Percentiles rank a stretch among this genome's conserved stretches.
Evolutionary conservation across 2,329 filamentous ascomycete species (phyloP).

Genomic region (Alternaria burnsii): DNA sequence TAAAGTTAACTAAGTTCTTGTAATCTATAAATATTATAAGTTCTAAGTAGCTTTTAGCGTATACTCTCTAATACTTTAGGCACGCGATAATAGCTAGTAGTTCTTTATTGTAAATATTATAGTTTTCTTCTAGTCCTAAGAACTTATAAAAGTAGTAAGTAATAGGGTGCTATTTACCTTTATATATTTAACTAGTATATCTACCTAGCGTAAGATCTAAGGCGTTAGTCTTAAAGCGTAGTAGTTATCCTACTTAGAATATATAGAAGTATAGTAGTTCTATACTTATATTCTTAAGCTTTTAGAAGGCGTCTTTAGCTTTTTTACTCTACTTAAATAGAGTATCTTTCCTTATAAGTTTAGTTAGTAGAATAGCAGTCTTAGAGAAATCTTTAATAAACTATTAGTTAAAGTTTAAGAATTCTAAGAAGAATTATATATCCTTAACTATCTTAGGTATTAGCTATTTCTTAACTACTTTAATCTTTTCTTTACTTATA

Average conservation of each 20-base stretch:
- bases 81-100: conserved; percentile 43
- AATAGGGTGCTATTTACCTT: conserved; percentile 17
- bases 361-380: conserved; percentile 8
- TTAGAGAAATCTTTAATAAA: conserved; percentile 34
- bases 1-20: conserved; percentile 42
- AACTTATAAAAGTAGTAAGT: conserved; percentile 36
- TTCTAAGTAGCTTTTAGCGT: conserved; percentile 18
- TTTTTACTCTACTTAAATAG: neutral
- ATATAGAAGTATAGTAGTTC: conserved; percentile 28
- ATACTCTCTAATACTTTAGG: conserved; percentile 40
- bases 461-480: no score
- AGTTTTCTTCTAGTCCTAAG: conserved; percentile 36
- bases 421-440: conserved; percentile 39
- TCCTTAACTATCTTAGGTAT: conserved; percentile 23
- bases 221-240: conserved; percentile 31
- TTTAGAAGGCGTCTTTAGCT: conserved; percentile 13
- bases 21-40: conserved; percentile 42
- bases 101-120: conserved; percentile 49
- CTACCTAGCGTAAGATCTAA: conserved; percentile 20
- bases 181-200: conserved; percentile 13
- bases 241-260: conserved; percentile 4
- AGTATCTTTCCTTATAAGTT: conserved; percentile 1
- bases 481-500: no score
- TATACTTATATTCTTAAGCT: conserved; percentile 26
- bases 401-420: conserved; percentile 45